These are phyloP conservation scores for Mucor indicus DNA, from an alignment of 371 early-diverging fungal genomes.

Conservation along the genomic window DNA sequence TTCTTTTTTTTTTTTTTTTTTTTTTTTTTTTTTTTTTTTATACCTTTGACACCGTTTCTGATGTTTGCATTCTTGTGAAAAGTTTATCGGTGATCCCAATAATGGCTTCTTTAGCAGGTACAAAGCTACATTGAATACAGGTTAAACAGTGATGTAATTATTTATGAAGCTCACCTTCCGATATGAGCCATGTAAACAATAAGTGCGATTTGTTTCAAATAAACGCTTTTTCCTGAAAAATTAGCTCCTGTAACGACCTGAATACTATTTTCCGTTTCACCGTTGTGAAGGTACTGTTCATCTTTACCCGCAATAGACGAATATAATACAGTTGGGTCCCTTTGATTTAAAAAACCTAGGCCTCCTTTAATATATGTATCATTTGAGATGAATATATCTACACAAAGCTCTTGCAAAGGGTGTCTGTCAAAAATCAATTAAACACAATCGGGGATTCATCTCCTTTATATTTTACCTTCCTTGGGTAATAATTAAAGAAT, in stretches of 20 bases:
- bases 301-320: too few relatives aligned
- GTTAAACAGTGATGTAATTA: neutral
- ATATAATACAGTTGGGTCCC: neutral
- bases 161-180: conserved; percentile 67
- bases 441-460: too few relatives aligned
- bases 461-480: conserved; percentile 65
- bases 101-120: conserved; percentile 80
- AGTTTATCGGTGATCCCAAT: conserved; percentile 89
- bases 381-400: conserved; percentile 67
- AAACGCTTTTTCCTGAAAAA: conserved; percentile 77
- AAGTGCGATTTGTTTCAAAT: conserved; percentile 76
- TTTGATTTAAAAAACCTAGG: neutral
- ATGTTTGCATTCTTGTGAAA: conserved; percentile 73
- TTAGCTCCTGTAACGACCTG: conserved; percentile 77
- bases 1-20: conserved; percentile 5
- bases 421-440: conserved; percentile 65
- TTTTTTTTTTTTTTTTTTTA: neutral
- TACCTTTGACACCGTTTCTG: conserved; percentile 54
- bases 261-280: conserved; percentile 13
- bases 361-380: conserved; percentile 50
- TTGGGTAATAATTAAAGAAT: conserved; percentile 43
- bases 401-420: conserved; percentile 67
- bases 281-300: too few relatives aligned
- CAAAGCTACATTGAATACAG: conserved; percentile 54
- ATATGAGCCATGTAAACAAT: conserved; percentile 80